Base-by-base conservation (phyloP, 768 basidiomycete species). In the Asterophora lycoperdoides region DNA sequence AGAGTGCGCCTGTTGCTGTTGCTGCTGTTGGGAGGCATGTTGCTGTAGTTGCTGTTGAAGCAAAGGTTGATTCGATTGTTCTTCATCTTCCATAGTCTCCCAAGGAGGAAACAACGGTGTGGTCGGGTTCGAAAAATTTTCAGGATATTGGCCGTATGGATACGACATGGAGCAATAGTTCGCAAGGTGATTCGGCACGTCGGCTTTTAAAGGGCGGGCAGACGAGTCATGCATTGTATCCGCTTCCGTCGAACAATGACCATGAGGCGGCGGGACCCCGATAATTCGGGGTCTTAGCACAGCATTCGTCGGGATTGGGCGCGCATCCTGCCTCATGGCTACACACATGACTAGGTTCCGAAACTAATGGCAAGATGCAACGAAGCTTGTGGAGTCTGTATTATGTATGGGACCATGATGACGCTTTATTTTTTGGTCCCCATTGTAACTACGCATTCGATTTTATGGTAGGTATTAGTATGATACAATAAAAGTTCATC, bases 91-190 rank as follows among this genome's bases (percentile, higher is more conserved):
- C 53, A 69, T 65, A 23, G 69, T 68, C 59, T 69, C 66, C 71
- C 72, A 70, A 51, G 70, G 61, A 48, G 70, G 70, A 64, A 72
- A 47, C 55, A 68, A 68, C 9, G 79, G 77, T 10, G 77, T 77
- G 20, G 76, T 61, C 39, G 79, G 72, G 56, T 68, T 68, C 23
- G 77, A 75, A 62, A 70, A 70, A 60, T 71, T 67, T 62, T 76
- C 76, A 56, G 68, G 61, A 65, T 70, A 73, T 55, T 74, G 71
- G 53, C 61, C 61, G 57, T 64, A 73, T 53, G 71, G 70, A 66
- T 72, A 77, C 61, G 78, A 77, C 77, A 78, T 78, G 64, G 61
- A 55, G 60, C 58, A 66, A 61, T 59, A 56, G 58, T 52, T 23
- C 23, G 39, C 51, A 57, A 53, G 50, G 60, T 53, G 52, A 28